Evolutionary conservation across 148 eudicot genomes (phyloP), one percentile per base, ranked within the genome.

Genomic region (Rhododendron mucronatum): DNA sequence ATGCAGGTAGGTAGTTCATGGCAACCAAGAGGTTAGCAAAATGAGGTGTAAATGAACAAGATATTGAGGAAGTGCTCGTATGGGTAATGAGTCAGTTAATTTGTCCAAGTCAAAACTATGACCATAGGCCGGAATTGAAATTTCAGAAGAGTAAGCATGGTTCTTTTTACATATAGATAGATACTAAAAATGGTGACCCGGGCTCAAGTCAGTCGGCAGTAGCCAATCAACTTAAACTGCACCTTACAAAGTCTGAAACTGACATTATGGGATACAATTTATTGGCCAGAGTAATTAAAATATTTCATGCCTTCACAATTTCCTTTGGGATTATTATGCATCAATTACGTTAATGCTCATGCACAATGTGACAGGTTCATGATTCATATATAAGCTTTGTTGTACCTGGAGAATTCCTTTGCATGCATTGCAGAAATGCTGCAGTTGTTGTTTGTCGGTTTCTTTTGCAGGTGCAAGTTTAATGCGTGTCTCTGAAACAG

Each of bases 321-420:
- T 35, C 14, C 14, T 33, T 11, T 3, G 48, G n/a, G 30, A 37
- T 61, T 37, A 37, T 37, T 8, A 55, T 81, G 30, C 28, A 81
- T 81, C 28, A 23, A 21, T 82, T 37, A 8, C 21, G 30, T 30
- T 30, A 30, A 2, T 44, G 53, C 39, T 39, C 33, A 63, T 35
- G 11, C 53, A 47, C 21, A 48, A 45, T 35, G 59, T n/a, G 30
- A 48, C 53, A 47, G 15, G 18, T 30, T 48, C 21, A 28, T 2
- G 69, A 59, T 23, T 71, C 3, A 86, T 0, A 5, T 23, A 4
- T 20, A 47, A 86, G 33, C 15, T n/a, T 57, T 6, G 3, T 16
- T 20, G 26, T 92, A 95, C 99, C 98, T 97, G 99, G 41, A 98
- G 98, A 86, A 97, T 93, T 87, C 99, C 99, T 90, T 94, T 95